Evolutionary conservation across 441 rosid species (phyloP), one percentile per base, ranked within the genome.

Genomic region (Pelargonium cotyledonis): DNA sequence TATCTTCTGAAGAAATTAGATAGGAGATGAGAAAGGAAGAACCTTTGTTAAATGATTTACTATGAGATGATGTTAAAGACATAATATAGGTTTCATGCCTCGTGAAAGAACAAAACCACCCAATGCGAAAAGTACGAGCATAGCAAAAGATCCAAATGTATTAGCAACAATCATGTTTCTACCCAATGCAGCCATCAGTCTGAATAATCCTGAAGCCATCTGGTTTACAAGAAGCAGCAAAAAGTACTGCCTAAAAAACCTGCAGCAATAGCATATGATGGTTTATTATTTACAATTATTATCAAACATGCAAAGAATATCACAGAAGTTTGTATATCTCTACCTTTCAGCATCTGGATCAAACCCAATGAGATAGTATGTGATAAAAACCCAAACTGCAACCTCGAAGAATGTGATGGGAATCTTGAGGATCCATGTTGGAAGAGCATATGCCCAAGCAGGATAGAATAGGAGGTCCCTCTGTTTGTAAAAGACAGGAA

Each of bases 401-500:
- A 82, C 89, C 77, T 92, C 94, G 15, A 78, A 5, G n/a, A 86
- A 57, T 26, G 88, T 66, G 44, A 87, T 67, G 1, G 96, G 97
- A 64, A 90, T 85, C 78, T 88, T 87, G 16, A 88, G 83, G 68
- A 93, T 77, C 96, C 94, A 90, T 26, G 81, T 63, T 6, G 98
- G 96, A 65, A 92, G 75, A 51, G 93, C 66, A 73, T 82, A 92
- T 5, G 84, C 80, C 96, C 96, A 92, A 0, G 91, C 40, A 65
- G 98, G 95, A 77, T 72, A 89, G 82, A 92, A 89, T 4, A 81
- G 79, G 46, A 82, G 79, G 66, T 86, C 89, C 23, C 97, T 82
- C 72, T 92, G 98, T 78, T 90, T 92, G 87, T 83, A 92, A 64
- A 92, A 89, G 63, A 92, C 90, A 26, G 95, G 95, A 75, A 92